These are phyloP conservation scores for Eimeria falciformis DNA, from an alignment of 169 alveolate genomes.

Conservation along the genomic window DNA sequence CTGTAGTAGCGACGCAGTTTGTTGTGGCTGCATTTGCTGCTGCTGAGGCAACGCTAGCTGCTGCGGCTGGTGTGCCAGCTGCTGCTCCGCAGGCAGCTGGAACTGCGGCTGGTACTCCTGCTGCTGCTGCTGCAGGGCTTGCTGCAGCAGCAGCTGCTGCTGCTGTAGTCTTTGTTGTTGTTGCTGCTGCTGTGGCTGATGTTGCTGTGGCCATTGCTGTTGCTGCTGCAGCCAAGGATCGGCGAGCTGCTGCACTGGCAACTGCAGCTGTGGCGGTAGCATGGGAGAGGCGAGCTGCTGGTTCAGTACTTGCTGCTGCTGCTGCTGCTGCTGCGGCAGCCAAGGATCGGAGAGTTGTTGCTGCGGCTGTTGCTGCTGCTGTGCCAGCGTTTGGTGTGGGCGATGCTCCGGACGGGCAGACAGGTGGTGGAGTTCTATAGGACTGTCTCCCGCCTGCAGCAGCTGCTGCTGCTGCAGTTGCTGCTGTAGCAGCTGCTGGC, in stretches of 20 bases:
- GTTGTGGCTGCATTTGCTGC: neutral
- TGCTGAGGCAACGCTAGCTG: neutral
- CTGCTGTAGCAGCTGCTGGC: slow-evolving; percentile 55
- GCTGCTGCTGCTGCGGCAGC: slow-evolving; percentile 24
- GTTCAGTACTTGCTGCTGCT: slow-evolving; percentile 16
- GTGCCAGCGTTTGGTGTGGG: neutral
- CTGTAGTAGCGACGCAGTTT: neutral
- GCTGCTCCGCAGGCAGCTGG: neutral
- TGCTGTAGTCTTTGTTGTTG: neutral
- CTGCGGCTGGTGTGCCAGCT: slow-evolving; percentile 17
- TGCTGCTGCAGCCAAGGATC: slow-evolving; percentile 48
- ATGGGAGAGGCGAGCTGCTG: neutral
- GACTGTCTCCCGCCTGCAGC: neutral
- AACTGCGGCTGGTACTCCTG: slow-evolving; percentile 1
- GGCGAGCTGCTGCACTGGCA: slow-evolving; percentile 27
- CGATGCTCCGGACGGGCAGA: neutral
- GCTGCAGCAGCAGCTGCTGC: slow-evolving; percentile 64
- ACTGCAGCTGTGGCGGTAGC: slow-evolving; percentile 4
- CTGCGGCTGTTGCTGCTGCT: slow-evolving; percentile 36
- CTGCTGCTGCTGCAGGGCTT: neutral
- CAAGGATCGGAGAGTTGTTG: neutral
- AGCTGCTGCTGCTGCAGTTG: slow-evolving; percentile 44
- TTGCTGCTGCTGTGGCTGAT: neutral
- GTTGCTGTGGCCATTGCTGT: slow-evolving; percentile 28
- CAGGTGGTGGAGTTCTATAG: neutral